Conservation (phyloP, 2,329 filamentous ascomycete genomes). For the Penicillium polonicum region DNA sequence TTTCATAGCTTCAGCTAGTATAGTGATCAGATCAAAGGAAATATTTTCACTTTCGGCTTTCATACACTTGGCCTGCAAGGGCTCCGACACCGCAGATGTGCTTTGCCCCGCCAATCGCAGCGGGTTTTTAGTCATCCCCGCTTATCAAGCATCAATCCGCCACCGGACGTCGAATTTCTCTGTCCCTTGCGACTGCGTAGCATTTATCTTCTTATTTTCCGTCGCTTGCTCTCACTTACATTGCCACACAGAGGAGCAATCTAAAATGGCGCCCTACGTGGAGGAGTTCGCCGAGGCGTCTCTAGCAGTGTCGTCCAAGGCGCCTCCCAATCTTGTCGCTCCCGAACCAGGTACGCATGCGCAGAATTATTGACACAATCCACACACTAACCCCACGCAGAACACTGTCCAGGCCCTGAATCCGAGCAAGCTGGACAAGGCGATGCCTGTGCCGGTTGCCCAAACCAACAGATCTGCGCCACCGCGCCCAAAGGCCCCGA, state of each 20-base stretch:
- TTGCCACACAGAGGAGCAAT: neutral
- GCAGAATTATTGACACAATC: neutral
- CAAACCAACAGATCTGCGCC: constrained; percentile 93
- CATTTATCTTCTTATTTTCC: neutral
- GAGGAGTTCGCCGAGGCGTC: constrained; percentile 72
- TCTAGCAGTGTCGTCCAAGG: constrained; percentile 71
- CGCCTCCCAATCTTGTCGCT: constrained; percentile 80
- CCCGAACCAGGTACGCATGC: constrained; percentile 69
- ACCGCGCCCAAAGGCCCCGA: constrained; percentile 93
- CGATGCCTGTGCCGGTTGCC: constrained; percentile 90
- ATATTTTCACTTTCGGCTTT: neutral
- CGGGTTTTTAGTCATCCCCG: constrained; percentile 7
- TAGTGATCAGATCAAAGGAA: neutral
- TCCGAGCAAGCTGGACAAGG: constrained; percentile 57
- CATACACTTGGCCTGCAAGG: constrained; percentile 26
- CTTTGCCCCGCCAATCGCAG: constrained; percentile 8
- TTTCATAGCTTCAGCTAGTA: neutral
- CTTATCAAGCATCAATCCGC: constrained; percentile 21
- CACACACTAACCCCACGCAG: constrained; percentile 37
- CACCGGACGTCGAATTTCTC: constrained; percentile 17
- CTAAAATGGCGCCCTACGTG: constrained; percentile 73
- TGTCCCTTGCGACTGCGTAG: neutral
- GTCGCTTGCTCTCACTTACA: neutral
- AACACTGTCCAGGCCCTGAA: constrained; percentile 84
- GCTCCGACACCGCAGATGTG: constrained; percentile 37